Percentiles rank a stretch among this genome's conserved stretches.
These are phyloP conservation scores for Trifolium subterraneum DNA, from an alignment of 306 rosid genomes.

Conservation along the genomic window DNA sequence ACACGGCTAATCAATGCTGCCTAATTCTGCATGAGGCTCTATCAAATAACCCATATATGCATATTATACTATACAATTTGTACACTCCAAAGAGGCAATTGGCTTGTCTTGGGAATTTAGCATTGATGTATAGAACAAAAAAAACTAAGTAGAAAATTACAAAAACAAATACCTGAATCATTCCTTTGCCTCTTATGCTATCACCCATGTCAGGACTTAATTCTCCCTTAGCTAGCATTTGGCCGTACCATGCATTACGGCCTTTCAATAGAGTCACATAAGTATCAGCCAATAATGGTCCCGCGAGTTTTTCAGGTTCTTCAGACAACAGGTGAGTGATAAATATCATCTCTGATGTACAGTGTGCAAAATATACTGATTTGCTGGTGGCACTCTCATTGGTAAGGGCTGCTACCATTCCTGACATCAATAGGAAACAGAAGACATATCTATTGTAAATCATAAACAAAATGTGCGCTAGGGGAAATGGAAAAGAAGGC, in stretches of 20 bases:
- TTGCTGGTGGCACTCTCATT: conserved; percentile 97
- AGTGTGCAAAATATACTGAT: conserved; percentile 91
- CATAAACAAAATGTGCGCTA: conserved; percentile 21
- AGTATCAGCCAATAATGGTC: conserved; percentile 90
- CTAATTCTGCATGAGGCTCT: conserved; percentile 16
- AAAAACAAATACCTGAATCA: conserved; percentile 76
- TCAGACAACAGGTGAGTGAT: conserved; percentile 59
- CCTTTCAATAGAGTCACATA: conserved; percentile 90
- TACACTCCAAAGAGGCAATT: conserved; percentile 32
- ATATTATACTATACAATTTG: conserved; percentile 15
- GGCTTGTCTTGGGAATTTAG: conserved; percentile 1
- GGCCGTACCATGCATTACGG: conserved; percentile 60
- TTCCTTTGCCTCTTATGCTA: conserved; percentile 90
- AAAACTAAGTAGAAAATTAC: conserved; percentile 2
- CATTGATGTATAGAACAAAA: conserved; percentile 12
- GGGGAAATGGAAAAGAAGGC: neutral
- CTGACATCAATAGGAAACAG: conserved; percentile 47
- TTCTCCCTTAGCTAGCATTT: conserved; percentile 90
- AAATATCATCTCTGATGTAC: conserved; percentile 93
- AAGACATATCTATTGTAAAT: neutral
- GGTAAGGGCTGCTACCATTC: conserved; percentile 96
- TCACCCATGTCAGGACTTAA: conserved; percentile 90
- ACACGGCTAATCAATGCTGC: neutral
- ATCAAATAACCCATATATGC: neutral
- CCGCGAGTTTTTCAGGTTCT: conserved; percentile 94